These are phyloP conservation scores for Nigrograna mackinnonii DNA, from an alignment of 2,329 filamentous ascomycete genomes.

Conservation along the genomic window DNA sequence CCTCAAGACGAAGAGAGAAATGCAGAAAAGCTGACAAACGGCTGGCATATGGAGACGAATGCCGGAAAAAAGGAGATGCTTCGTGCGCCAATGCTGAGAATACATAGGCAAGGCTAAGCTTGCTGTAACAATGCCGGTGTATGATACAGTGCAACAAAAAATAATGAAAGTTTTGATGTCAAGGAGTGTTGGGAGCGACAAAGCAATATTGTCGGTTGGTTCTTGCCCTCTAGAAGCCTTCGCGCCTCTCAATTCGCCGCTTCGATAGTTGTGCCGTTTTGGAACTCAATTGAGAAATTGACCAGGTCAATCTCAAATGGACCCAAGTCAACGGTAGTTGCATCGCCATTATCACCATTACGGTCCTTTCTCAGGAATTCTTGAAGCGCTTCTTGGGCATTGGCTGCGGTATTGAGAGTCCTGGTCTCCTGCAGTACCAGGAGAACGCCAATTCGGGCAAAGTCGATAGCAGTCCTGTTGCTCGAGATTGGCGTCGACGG, in stretches of 20 bases:
- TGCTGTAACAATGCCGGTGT: constrained; percentile 5
- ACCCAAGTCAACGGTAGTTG: constrained; percentile 28
- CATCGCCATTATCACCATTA: constrained; percentile 22
- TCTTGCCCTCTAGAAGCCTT: too few species aligned
- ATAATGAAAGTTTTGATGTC: constrained; percentile 5
- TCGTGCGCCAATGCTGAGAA: too few species aligned
- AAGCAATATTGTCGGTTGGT: too few species aligned
- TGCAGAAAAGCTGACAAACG: too few species aligned
- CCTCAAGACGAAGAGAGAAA: constrained; percentile 24
- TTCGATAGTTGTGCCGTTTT: constrained; percentile 36
- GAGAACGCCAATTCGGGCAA: constrained; percentile 50
- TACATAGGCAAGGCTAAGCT: too few species aligned
- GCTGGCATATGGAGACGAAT: too few species aligned
- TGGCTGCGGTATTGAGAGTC: constrained; percentile 43
- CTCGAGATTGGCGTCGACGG: constrained; percentile 33
- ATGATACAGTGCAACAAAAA: constrained; percentile 12
- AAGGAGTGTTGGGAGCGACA: too few species aligned
- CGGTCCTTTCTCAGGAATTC: constrained; percentile 36
- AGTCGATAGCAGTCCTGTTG: constrained; percentile 44
- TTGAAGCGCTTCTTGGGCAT: constrained; percentile 48
- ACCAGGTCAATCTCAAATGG: constrained; percentile 35
- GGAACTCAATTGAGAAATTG: constrained; percentile 31
- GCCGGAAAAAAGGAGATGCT: too few species aligned
- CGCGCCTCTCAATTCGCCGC: too few species aligned
- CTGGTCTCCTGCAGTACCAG: constrained; percentile 48